Base-by-base conservation (phyloP, 2,329 filamentous ascomycete species). In the Rhytidhysteron rufulum region DNA sequence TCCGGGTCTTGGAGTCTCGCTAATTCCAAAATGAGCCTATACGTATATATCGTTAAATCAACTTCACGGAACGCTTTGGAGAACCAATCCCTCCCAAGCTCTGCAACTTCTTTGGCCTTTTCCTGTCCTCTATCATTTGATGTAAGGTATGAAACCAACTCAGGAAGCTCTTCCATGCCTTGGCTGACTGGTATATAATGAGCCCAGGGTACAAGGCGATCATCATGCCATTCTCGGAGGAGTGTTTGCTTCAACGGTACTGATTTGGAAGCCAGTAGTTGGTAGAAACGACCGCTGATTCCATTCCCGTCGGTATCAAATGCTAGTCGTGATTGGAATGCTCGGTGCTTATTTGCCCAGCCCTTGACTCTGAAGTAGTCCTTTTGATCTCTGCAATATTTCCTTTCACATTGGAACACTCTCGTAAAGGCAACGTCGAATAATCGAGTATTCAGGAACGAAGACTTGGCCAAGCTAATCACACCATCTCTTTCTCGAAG, bases 341-440 rank as follows among this genome's bases (percentile, higher is more conserved):
- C 29, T 19, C 34, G 25, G 10, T 27, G 36, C 19, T 30, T 15
- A 4, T 41, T 34, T 33, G 33, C 44, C 24, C 34, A 37, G 4
- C 29, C 25, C 4, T 29, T 18, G 22, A 37, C 21, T 4, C 35
- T 31, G 35, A 59, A 61, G 31, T 45, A 45, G 3, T 40, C 17
- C 9, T 41, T 44, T 37, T 56, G 43, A 3, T 42, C 43, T 4
- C 43, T 43, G 46, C 70, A 75, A 25, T 53, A 50, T 4, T 51
- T 53, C 0, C 42, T 45, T 1, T 61, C 50, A 54, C 75, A 77
- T 40, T 76, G 72, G 18, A 72, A 59, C 8, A 78, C 57, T 3
- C 56, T 55, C 1, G 72, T 72, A 35, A 79, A 72, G 1, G 63
- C 59, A 10, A 71, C 68, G 37, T 75, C 60, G 51, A 68, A 75